Evolutionary conservation across 768 basidiomycete genomes (phyloP).

Genomic region (Agrocybe chaxingu): DNA sequence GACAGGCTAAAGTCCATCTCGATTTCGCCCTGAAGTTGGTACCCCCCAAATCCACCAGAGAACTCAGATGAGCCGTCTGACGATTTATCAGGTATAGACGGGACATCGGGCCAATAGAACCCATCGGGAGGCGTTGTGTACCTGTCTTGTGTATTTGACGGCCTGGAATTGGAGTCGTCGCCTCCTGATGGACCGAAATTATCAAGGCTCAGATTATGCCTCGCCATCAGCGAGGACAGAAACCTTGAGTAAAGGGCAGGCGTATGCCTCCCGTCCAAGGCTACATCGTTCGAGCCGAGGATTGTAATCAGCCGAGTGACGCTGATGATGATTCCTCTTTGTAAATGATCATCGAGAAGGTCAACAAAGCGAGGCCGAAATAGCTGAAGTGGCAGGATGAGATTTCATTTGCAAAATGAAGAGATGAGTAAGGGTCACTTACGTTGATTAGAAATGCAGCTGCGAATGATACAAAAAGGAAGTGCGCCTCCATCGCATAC

Average conservation of each 20-base stretch:
- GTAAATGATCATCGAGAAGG: constrained; percentile 36
- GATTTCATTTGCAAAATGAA: not conserved
- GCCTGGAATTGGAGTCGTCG: constrained; percentile 2
- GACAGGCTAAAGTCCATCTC: constrained; percentile 48
- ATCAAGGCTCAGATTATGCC: constrained; percentile 21
- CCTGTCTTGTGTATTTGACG: constrained; percentile 3
- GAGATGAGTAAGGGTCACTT: constrained; percentile 13
- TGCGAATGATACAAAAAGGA: constrained; percentile 54
- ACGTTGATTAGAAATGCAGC: constrained; percentile 62
- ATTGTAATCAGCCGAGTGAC: constrained; percentile 43
- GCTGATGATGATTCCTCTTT: constrained; percentile 37
- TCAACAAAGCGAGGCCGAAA: constrained; percentile 46
- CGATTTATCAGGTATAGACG: constrained; percentile 7
- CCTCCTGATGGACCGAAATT: constrained; percentile 2
- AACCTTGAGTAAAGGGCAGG: constrained; percentile 59
- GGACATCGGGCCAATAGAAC: constrained; percentile 45
- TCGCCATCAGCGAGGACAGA: constrained; percentile 43
- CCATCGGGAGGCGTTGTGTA: constrained; percentile 24
- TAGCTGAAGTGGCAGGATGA: constrained; percentile 29
- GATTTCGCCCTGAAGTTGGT: constrained; percentile 18
- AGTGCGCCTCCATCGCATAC: constrained; percentile 52
- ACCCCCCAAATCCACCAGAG: constrained; percentile 7
- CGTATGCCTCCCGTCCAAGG: constrained; percentile 53
- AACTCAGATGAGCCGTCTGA: constrained; percentile 2
- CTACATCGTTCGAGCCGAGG: constrained; percentile 45